Evolutionary conservation across 1,284 basidiomycete genomes (phyloP).

Genomic region (Cystobasidiaceae sp.): DNA sequence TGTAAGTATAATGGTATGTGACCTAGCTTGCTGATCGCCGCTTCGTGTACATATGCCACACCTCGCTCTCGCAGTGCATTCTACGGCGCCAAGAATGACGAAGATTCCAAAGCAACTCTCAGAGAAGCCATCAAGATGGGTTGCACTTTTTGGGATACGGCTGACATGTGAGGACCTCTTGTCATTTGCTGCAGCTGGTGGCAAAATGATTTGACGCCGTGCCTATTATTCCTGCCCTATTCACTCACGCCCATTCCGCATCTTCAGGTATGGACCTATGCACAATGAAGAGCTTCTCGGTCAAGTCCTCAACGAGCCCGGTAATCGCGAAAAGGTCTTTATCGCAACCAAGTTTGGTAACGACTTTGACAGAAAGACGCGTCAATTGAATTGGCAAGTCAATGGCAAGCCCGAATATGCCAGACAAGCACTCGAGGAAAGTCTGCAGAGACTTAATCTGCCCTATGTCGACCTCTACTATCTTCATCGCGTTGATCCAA

Average conservation of each 20-base stretch:
- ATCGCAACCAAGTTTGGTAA: slow-evolving; percentile 37
- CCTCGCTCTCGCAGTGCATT: slow-evolving; percentile 18
- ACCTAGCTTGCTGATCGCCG: no score
- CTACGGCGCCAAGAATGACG: slow-evolving; percentile 26
- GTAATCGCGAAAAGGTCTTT: slow-evolving; percentile 32
- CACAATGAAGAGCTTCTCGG: slow-evolving; percentile 37
- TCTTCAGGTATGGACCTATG: slow-evolving; percentile 32
- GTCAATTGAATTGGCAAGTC: slow-evolving; percentile 33
- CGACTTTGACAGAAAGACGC: slow-evolving; percentile 34
- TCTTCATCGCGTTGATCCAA: slow-evolving; percentile 47
- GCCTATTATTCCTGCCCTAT: neutral
- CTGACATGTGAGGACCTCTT: no score
- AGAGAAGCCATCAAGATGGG: slow-evolving; percentile 43
- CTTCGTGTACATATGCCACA: no score
- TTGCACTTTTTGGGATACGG: slow-evolving; percentile 47
- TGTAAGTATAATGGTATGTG: no score
- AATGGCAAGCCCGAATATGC: slow-evolving; percentile 26
- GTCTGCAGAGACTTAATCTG: slow-evolving; percentile 8
- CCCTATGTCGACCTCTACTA: slow-evolving; percentile 48
- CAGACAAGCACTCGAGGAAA: neutral
- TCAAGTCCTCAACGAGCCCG: slow-evolving; percentile 18
- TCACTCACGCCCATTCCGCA: slow-evolving; percentile 42
- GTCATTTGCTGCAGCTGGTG: neutral
- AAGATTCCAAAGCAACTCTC: neutral
- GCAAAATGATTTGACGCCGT: neutral